These are phyloP conservation scores for Apiospora arundinis DNA, from an alignment of 2,329 filamentous ascomycete species.

Conservation along the genomic window DNA sequence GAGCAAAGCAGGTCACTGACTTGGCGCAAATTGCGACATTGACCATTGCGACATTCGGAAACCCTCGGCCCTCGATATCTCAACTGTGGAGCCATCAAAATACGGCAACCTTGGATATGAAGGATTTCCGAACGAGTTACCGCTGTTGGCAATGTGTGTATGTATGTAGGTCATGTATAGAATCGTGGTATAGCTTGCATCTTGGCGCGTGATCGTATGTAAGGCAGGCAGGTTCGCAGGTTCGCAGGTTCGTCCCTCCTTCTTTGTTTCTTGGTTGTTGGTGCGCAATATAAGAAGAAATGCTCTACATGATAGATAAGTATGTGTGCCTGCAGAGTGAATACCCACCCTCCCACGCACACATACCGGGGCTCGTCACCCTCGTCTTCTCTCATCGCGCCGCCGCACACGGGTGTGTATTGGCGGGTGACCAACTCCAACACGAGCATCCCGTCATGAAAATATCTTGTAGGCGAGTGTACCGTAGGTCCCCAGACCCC, in stretches of 20 bases:
- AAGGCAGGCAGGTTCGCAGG: not conserved
- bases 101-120: not conserved
- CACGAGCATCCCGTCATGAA: not conserved
- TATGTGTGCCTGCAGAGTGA: not conserved
- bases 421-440: constrained; percentile 3
- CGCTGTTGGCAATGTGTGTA: not conserved
- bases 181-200: not conserved
- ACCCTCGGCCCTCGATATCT: constrained; percentile 12
- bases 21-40: constrained; percentile 2
- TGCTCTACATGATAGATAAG: too few relatives aligned
- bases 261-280: not conserved
- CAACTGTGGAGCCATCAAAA: not conserved
- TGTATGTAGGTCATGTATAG: not conserved
- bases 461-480: not conserved
- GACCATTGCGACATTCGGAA: constrained; percentile 3
- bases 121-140: not conserved
- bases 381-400: not conserved
- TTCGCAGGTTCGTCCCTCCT: not conserved
- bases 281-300: not conserved
- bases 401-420: not conserved
- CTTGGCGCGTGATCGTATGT: not conserved
- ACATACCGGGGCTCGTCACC: not conserved
- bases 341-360: constrained; percentile 5
- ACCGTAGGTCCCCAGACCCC: constrained; percentile 1
- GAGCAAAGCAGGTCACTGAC: not conserved